phyloP scores from a whole-genome alignment of 2,329 filamentous ascomycete species.

The Neoascochyta sp. region DNA sequence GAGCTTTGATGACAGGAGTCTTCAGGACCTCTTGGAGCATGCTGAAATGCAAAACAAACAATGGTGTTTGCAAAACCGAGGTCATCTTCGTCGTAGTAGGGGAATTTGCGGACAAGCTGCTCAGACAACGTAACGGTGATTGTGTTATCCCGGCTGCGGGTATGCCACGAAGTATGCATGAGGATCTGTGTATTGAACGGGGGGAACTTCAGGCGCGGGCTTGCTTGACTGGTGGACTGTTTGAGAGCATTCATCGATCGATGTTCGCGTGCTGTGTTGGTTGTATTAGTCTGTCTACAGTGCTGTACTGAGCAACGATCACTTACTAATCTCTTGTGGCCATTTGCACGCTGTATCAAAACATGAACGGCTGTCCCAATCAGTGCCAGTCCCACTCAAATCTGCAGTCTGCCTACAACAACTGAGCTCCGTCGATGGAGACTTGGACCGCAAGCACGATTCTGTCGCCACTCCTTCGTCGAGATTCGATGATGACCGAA shows the following conservation, averaged over 20 bases:
- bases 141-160: conserved; percentile 66
- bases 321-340: conserved; percentile 33
- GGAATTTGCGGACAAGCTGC: conserved; percentile 61
- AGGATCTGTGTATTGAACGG: conserved; percentile 66
- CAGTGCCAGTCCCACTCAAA: no score
- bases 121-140: conserved; percentile 70
- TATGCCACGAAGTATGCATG: conserved; percentile 66
- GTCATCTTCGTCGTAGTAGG: conserved; percentile 4
- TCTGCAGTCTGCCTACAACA: no score
- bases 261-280: conserved; percentile 22
- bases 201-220: conserved; percentile 62
- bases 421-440: conserved; percentile 23
- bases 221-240: conserved; percentile 55
- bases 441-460: conserved; percentile 29
- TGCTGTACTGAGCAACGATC: not conserved
- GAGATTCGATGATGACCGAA: conserved; percentile 25
- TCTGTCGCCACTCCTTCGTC: conserved; percentile 20
- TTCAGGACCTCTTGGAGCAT: conserved; percentile 74
- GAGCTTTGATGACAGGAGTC: not conserved
- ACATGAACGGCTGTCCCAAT: no score
- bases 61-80: conserved; percentile 59
- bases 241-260: conserved; percentile 12
- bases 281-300: not conserved
- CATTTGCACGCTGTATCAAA: no score
- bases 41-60: conserved; percentile 78